Percentiles rank a stretch among this genome's conserved stretches.
Evolutionary conservation across 2,329 filamentous ascomycete species (phyloP).

Genomic region (Epichloe glyceriae): DNA sequence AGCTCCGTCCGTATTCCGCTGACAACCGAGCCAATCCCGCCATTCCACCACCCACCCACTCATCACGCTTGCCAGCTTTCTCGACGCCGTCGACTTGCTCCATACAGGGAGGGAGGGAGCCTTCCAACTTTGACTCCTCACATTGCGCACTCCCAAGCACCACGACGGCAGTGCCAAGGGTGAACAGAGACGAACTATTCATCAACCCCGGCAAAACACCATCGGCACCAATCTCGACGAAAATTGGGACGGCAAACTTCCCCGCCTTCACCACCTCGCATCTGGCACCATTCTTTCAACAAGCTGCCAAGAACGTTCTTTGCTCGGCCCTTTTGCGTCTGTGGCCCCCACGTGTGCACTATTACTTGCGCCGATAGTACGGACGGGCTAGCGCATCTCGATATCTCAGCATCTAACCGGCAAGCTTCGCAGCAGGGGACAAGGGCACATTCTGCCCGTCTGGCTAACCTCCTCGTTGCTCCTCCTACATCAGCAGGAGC

Average conservation of each 20-base stretch:
- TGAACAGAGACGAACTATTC: background rate
- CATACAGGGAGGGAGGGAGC: background rate
- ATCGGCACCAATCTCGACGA: background rate
- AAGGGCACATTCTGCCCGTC: background rate
- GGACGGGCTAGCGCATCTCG: background rate
- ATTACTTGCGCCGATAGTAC: background rate
- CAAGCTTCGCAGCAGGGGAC: background rate
- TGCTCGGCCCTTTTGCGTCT: background rate
- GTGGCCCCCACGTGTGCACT: background rate
- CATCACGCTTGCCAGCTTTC: background rate
- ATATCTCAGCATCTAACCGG: background rate
- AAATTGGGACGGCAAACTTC: background rate
- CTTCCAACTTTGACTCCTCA: background rate
- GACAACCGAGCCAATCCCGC: background rate
- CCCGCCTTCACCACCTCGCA: background rate
- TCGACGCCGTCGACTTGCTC: background rate
- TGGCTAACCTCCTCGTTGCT: background rate
- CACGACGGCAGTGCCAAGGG: background rate
- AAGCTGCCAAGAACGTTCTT: background rate
- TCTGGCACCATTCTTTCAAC: background rate
- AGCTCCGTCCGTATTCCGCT: background rate
- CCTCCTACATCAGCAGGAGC: background rate
- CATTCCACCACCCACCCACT: background rate
- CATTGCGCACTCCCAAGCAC: background rate
- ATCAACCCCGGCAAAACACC: background rate